A percentile compares a stretch with the other conserved stretches of the same genome.
These are phyloP conservation scores for Mortierella polycephala DNA, from an alignment of 371 early-diverging fungal species.

Conservation along the genomic window DNA sequence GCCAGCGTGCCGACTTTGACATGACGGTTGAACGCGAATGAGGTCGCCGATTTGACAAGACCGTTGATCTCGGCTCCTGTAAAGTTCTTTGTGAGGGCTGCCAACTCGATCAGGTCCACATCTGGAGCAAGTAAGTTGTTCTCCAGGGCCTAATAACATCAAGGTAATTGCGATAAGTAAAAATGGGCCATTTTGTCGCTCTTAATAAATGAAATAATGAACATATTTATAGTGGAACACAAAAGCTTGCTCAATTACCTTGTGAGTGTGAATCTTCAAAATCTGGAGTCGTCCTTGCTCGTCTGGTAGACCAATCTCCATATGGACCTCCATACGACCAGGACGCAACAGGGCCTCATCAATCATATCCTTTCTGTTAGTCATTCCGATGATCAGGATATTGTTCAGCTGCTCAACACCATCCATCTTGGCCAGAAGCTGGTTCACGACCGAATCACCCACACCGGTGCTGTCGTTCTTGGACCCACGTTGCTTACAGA, in stretches of 20 bases:
- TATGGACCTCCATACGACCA: constrained; percentile 96
- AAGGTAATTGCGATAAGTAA: background rate
- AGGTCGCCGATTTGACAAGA: constrained; percentile 98
- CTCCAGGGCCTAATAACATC: constrained; percentile 76
- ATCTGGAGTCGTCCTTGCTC: constrained; percentile 93
- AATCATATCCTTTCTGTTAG: constrained; percentile 98
- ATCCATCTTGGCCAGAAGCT: constrained; percentile 98
- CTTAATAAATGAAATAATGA: no score
- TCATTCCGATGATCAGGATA: constrained; percentile 98
- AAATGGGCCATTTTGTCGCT: background rate
- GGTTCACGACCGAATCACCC: constrained; percentile 99
- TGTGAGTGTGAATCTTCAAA: constrained; percentile 92
- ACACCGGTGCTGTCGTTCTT: constrained; percentile 96
- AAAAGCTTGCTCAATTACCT: constrained; percentile 55
- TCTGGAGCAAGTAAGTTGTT: constrained; percentile 89
- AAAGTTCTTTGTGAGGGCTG: constrained; percentile 97
- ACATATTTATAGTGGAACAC: no score
- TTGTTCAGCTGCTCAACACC: constrained; percentile 98
- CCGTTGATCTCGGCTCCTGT: constrained; percentile 99
- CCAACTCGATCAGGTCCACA: constrained; percentile 92
- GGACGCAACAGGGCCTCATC: constrained; percentile 98
- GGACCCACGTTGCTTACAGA: constrained; percentile 98
- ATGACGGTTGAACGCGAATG: constrained; percentile 99
- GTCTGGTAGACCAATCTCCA: constrained; percentile 96
- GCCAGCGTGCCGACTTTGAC: constrained; percentile 91